Base-by-base conservation (phyloP, 2,329 filamentous ascomycete genomes). In the Xylariales sp. region DNA sequence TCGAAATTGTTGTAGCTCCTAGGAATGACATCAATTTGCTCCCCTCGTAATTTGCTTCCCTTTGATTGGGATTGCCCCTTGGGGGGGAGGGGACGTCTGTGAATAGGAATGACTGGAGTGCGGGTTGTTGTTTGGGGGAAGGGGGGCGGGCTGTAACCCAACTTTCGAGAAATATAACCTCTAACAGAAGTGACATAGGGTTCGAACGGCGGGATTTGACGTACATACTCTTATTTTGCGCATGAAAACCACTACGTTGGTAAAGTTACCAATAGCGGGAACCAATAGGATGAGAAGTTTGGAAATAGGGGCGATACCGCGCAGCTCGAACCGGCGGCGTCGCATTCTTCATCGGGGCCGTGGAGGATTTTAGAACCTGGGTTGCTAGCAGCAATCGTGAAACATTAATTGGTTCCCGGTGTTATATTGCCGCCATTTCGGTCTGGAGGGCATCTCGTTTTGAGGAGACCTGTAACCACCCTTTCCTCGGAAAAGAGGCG, bases 261-360 rank as follows among this genome's bases (percentile, higher is more conserved):
- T 55, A 58, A 43, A 30, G 55, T 14, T 14, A 36, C 45, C 36
- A 28, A 46, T 39, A 10, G n/a, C 3, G 52, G 61, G 52, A 58
- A 60, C 67, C 63, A 66, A 60, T 61, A n/a, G 34, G 55, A 43
- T 18, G 52, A 32, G 28, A 46, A 43, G 50, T 49, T 55, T 57
- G 61, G 61, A 56, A 57, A 64, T 49, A 58, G 63, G 53, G 67
- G 43, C 58, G 64, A 28, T 34, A 49, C 58, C 53, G 41, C 62
- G 60, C 55, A 69, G 59, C 59, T 43, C 54, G 64, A 60, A 34
- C 55, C 49, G 43, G 50, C 32, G 61, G 36, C 50, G 56, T 69
- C 34, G 36, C 67, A 69, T 67, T 66, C 63, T 63, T 52, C 39
- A 56, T 46, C 54, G 67, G 62, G 34, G 55, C 49, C 32, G 32